Evolutionary conservation across 2,329 filamentous ascomycete genomes (phyloP), one percentile per base, ranked within the genome.

Genomic region (Neopestalotiopsis rosae): DNA sequence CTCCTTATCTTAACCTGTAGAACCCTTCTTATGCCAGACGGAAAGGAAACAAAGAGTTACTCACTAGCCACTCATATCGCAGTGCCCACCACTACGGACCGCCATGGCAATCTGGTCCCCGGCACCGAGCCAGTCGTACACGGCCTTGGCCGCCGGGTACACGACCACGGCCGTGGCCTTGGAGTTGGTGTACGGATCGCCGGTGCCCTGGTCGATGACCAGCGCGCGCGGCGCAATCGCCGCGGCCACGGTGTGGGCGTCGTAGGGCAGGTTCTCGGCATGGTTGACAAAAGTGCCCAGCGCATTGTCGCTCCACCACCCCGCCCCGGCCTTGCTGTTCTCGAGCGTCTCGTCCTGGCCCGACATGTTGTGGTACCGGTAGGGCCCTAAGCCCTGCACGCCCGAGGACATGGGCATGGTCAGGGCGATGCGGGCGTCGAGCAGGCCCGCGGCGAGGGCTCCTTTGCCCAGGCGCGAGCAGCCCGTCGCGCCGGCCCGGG

Each of bases 231-330:
- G 88, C n/a, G 87, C 87, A 34, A 89, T 81, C 24, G 89, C 81
- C 7, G 83, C 87, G n/a, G 86, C 87, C 57, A 90, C 83, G 72
- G 86, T 84, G 76, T 90, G 88, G 63, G 88, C 87, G 72, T 89
- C 88, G 71, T 85, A 85, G 2, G 88, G 86, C 59, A 89, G 79
- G 73, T 83, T 83, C 74, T 84, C 83, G 68, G 82, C 81, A 71
- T 80, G 85, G 82, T 91, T 88, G 85, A 84, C 81, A 71, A 84
- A 81, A 12, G 85, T 92, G 65, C 86, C 84, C 66, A 89, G 85
- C 49, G 78, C 78, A 42, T 74, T 79, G 69, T 84, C 84, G 77
- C 86, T 88, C 87, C 87, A 89, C 74, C 87, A 88, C 4, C 86
- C 86, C 64, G 88, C 87, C 14, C 81, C 82, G 49, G 81, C 80